Evolutionary conservation across 1,284 basidiomycete genomes (phyloP).

Genomic region (Apiotrichum domesticum): DNA sequence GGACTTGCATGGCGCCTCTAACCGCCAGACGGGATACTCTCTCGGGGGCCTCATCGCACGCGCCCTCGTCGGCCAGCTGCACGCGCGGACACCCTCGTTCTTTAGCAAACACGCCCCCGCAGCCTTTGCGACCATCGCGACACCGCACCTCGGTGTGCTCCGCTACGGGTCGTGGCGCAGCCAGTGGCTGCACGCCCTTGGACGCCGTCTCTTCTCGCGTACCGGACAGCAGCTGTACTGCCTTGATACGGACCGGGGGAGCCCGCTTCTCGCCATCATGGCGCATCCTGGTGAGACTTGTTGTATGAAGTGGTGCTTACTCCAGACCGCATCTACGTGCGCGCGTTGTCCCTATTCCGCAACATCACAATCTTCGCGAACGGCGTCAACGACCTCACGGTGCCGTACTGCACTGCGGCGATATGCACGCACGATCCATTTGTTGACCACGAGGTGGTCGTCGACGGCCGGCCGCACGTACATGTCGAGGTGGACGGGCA

Average conservation of each 20-base stretch:
- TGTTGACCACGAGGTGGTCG: conserved; percentile 48
- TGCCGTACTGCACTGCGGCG: conserved; percentile 72
- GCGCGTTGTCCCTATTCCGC: conserved; percentile 64
- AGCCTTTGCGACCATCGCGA: conserved; percentile 44
- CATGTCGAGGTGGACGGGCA: conserved; percentile 53
- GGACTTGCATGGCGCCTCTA: neutral
- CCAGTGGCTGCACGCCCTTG: conserved; percentile 53
- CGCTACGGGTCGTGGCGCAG: conserved; percentile 24
- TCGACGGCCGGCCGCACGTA: conserved; percentile 39
- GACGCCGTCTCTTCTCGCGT: conserved; percentile 67
- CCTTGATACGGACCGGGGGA: conserved; percentile 61
- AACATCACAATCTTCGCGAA: conserved; percentile 78
- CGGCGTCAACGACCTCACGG: conserved; percentile 72
- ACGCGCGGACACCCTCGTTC: conserved; percentile 36
- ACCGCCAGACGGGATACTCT: conserved; percentile 39
- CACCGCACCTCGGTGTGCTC: conserved; percentile 41
- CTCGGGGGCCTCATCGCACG: conserved; percentile 44
- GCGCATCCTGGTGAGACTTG: conserved; percentile 64
- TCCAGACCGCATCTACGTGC: conserved; percentile 67
- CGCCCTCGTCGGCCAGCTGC: conserved; percentile 40
- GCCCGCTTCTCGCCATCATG: conserved; percentile 73
- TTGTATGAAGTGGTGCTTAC: too few relatives aligned
- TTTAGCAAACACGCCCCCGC: conserved; percentile 33
- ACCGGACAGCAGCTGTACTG: conserved; percentile 77
- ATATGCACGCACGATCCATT: conserved; percentile 69